Evolutionary conservation across 106 monocot genomes (phyloP).

Genomic region (Allium sativum): DNA sequence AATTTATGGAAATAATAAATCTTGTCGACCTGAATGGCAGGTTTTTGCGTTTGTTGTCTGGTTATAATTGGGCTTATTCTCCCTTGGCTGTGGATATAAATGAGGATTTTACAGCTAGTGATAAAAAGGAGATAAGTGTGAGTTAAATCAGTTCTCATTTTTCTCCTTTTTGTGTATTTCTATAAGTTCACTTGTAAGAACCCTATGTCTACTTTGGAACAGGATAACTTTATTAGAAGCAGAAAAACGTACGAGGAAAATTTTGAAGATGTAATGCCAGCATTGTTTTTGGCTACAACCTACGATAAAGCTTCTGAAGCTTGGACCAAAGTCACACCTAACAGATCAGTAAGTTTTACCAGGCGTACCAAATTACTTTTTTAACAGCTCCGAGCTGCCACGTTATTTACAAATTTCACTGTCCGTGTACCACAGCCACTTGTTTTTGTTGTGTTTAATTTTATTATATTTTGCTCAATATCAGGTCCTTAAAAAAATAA

Average conservation of each 20-base stretch:
- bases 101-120: slow-evolving; percentile 40
- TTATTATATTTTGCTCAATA: slow-evolving; percentile 7
- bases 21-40: slow-evolving; percentile 17
- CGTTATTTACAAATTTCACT: too few species aligned
- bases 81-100: slow-evolving; percentile 93
- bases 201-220: slow-evolving; percentile 2
- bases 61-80: slow-evolving; percentile 72
- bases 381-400: too few species aligned
- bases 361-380: neutral
- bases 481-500: slow-evolving; percentile 71
- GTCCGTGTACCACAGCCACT: neutral
- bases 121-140: slow-evolving; percentile 71
- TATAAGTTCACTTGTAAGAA: neutral
- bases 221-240: slow-evolving; percentile 63
- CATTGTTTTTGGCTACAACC: slow-evolving; percentile 84
- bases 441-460: neutral
- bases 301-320: slow-evolving; percentile 87
- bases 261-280: slow-evolving; percentile 31
- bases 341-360: slow-evolving; percentile 27
- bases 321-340: slow-evolving; percentile 81
- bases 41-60: slow-evolving; percentile 76
- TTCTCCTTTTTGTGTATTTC: neutral
- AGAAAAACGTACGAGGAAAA: slow-evolving; percentile 64
- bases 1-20: too few species aligned
- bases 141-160: slow-evolving; percentile 4